Evolutionary conservation across 192 early-diverging fungal species (phyloP), one percentile per base, ranked within the genome.

Genomic region (Ambispora gerdemannii): DNA sequence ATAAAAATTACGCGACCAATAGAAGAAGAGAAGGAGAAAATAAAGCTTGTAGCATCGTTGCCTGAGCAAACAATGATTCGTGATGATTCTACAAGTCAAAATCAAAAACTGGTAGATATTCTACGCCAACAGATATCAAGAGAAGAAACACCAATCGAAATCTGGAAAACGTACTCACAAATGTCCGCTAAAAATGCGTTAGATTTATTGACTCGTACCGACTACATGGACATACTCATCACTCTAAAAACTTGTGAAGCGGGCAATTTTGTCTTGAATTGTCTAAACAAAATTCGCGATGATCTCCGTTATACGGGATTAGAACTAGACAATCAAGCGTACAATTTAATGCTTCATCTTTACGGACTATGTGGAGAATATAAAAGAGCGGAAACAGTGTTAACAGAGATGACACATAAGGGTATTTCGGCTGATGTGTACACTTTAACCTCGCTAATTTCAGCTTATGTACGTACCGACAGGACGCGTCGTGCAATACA

Each of bases 171-270:
- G 6, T 66, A 66, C 47, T 8, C n/a, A 11, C 13, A 66, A 50
- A 47, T 66, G 50, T 66, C 63, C 10, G 28, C 36, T 50, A 66
- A 66, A 50, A 47, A 27, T 20, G 43, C 38, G n/a, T 30, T 66
- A 2, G 43, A 50, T 31, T 51, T 30, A 32, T 30, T 66, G 7
- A 50, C 22, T 30, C 15, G 32, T 15, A 50, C 20, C 20, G 63
- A 66, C 47, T 66, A 36, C 19, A 31, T 25, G 11, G 15, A 10
- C 2, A 13, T 66, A 30, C 22, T 66, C 7, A 17, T 51, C 32
- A 7, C 3, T 50, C 19, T 15, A 49, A 50, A 25, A 34, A 15
- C 10, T 50, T 66, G 36, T 22, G 63, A 66, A 66, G 4, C 30
- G 7, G 25, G 25, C 36, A 8, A 25, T 27, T 43, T 43, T 4